Evolutionary conservation across 2,329 filamentous ascomycete genomes (phyloP).

Genomic region (Fusarium stilboides): DNA sequence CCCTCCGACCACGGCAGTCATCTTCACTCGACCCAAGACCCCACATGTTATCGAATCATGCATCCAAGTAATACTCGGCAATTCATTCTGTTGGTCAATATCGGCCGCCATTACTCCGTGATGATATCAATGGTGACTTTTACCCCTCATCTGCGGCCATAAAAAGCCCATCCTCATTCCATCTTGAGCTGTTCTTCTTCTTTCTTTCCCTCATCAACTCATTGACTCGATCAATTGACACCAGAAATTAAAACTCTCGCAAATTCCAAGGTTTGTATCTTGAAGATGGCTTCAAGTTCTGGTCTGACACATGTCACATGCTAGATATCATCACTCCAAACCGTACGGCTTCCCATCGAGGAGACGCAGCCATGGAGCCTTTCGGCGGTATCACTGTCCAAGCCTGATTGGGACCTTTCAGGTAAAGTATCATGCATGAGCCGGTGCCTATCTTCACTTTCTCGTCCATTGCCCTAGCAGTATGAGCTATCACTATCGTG

Average conservation of each 20-base stretch:
- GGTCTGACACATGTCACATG: conserved; percentile 44
- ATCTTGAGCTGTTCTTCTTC: background rate
- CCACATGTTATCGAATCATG: conserved; percentile 27
- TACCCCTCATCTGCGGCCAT: conserved; percentile 51
- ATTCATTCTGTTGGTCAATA: conserved; percentile 38
- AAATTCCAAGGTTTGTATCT: conserved; percentile 44
- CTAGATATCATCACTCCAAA: conserved; percentile 43
- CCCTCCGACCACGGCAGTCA: conserved; percentile 4
- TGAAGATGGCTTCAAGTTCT: background rate
- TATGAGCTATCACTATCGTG: background rate
- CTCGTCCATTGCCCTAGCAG: background rate
- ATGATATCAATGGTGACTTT: conserved; percentile 38
- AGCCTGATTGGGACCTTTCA: conserved; percentile 56
- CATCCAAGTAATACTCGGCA: conserved; percentile 35
- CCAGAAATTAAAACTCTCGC: background rate
- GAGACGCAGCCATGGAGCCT: conserved; percentile 53
- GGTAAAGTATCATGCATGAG: conserved; percentile 71
- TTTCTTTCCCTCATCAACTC: conserved; percentile 18
- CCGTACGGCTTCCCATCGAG: conserved; percentile 49
- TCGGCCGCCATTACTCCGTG: conserved; percentile 29
- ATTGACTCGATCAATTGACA: conserved; percentile 2
- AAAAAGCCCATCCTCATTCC: conserved; percentile 27
- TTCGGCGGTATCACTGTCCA: conserved; percentile 58
- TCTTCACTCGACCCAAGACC: conserved; percentile 16
- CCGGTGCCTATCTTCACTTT: conserved; percentile 66